A percentile compares a stretch with the other conserved stretches of the same genome.
phyloP scores from a whole-genome alignment of 352 stramenopile genomes.

The Albugo laibachii region DNA sequence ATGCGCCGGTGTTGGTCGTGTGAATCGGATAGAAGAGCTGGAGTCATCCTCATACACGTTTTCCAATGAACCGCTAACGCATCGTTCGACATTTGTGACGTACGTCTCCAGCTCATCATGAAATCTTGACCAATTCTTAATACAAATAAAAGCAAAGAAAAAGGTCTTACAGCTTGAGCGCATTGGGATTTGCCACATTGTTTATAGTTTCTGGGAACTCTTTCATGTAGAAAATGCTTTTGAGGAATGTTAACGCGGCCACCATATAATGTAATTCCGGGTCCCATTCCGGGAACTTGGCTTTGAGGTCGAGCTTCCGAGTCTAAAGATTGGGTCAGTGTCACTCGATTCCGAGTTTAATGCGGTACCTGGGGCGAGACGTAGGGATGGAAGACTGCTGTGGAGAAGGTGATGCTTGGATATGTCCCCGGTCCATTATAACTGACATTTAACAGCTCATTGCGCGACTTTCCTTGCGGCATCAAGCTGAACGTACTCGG shows the following conservation, averaged over 20 bases:
- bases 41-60: slow-evolving; percentile 86
- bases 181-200: slow-evolving; percentile 62
- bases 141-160: background rate
- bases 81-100: slow-evolving; percentile 77
- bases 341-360: background rate
- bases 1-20: slow-evolving; percentile 60
- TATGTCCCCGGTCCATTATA: slow-evolving; percentile 90
- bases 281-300: slow-evolving; percentile 86
- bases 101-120: slow-evolving; percentile 74
- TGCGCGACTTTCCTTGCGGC: slow-evolving; percentile 2
- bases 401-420: slow-evolving; percentile 85
- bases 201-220: slow-evolving; percentile 44
- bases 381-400: slow-evolving; percentile 86
- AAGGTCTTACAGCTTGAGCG: slow-evolving; percentile 57
- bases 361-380: slow-evolving; percentile 33
- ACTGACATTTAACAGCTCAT: slow-evolving; percentile 18
- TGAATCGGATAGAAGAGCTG: slow-evolving; percentile 76
- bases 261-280: slow-evolving; percentile 90
- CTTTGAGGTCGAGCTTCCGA: slow-evolving; percentile 80
- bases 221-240: slow-evolving; percentile 97
- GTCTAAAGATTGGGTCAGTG: slow-evolving; percentile 16
- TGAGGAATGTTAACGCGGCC: slow-evolving; percentile 90
- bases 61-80: slow-evolving; percentile 85
- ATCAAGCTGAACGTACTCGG: slow-evolving; percentile 15
- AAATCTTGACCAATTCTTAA: slow-evolving; percentile 19